Percentiles rank a stretch among this genome's conserved stretches.
Conservation (phyloP, 441 rosid species). For the Hura crepitans region DNA sequence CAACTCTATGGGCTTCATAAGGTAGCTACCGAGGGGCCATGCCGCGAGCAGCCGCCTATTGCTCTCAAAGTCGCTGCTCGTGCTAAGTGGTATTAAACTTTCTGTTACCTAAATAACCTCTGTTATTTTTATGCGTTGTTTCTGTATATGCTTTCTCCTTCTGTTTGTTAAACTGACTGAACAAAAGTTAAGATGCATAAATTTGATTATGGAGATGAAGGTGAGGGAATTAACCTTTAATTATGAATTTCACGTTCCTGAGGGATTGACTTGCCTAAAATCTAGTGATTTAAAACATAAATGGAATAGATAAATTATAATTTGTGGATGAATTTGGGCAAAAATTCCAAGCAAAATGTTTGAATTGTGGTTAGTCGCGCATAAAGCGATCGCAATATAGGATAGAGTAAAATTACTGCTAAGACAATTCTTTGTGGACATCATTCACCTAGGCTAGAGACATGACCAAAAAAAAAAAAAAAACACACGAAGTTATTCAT, state of each 20-base stretch:
- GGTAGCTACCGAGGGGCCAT: slow-evolving; percentile 91
- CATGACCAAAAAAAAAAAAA: not conserved
- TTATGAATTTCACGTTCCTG: not conserved
- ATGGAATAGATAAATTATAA: not conserved
- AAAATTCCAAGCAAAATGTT: not conserved
- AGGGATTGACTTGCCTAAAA: not conserved
- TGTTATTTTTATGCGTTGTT: not conserved
- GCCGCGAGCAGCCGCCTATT: slow-evolving; percentile 78
- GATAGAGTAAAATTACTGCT: slow-evolving; percentile 2
- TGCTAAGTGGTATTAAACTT: slow-evolving; percentile 74
- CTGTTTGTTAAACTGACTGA: slow-evolving; percentile 9
- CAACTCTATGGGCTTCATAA: slow-evolving; percentile 85
- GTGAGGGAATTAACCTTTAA: not conserved
- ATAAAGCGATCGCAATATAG: not conserved
- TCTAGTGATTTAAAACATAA: not conserved
- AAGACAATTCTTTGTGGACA: not conserved
- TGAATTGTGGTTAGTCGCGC: not conserved
- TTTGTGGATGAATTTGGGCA: not conserved
- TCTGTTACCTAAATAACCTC: not conserved
- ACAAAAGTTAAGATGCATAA: not conserved
- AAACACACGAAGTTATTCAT: not conserved
- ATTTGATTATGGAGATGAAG: not conserved
- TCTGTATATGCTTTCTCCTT: not conserved
- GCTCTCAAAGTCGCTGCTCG: slow-evolving; percentile 88
- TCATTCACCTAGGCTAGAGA: not conserved